phyloP scores from a whole-genome alignment of 495 filamentous ascomycete species.

The Emericellopsis terricola region DNA sequence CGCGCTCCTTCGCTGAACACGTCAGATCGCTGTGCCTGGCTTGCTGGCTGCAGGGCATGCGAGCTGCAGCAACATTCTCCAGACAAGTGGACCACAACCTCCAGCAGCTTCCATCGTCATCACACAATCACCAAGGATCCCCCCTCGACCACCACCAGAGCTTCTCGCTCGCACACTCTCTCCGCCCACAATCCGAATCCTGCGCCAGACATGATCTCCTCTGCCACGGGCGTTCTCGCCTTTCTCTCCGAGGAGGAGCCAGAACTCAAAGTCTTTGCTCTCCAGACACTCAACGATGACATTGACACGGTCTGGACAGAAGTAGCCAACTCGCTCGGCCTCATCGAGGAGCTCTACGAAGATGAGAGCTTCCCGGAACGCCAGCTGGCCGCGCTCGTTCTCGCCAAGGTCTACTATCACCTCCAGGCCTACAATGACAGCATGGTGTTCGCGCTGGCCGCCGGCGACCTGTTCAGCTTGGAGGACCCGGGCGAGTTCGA shows the following conservation, averaged over 20 bases:
- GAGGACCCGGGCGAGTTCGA: slow-evolving; percentile 89
- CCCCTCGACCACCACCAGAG: too few species aligned
- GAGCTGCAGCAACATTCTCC: too few species aligned
- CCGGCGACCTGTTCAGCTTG: slow-evolving; percentile 87
- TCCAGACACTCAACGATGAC: slow-evolving; percentile 84
- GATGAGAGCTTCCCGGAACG: slow-evolving; percentile 88
- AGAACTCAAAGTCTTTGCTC: slow-evolving; percentile 80
- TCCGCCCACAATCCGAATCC: slow-evolving; percentile 1
- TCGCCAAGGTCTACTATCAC: slow-evolving; percentile 97
- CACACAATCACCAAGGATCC: too few species aligned
- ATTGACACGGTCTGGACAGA: slow-evolving; percentile 96
- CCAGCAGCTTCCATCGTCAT: too few species aligned
- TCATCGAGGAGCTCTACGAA: slow-evolving; percentile 97
- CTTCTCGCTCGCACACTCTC: not conserved
- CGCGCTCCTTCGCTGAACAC: too few species aligned
- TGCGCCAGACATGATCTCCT: slow-evolving; percentile 15
- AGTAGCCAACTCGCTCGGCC: slow-evolving; percentile 73
- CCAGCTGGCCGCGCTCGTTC: slow-evolving; percentile 82
- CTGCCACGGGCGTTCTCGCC: slow-evolving; percentile 84
- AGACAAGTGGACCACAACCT: too few species aligned
- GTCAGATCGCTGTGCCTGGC: too few species aligned
- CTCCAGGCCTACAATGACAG: slow-evolving; percentile 97
- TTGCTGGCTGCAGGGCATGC: too few species aligned
- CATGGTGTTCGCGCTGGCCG: slow-evolving; percentile 93
- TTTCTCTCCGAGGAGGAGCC: slow-evolving; percentile 89